These are phyloP conservation scores for Phascolomyces articulosus DNA, from an alignment of 371 early-diverging fungal species.

Conservation along the genomic window DNA sequence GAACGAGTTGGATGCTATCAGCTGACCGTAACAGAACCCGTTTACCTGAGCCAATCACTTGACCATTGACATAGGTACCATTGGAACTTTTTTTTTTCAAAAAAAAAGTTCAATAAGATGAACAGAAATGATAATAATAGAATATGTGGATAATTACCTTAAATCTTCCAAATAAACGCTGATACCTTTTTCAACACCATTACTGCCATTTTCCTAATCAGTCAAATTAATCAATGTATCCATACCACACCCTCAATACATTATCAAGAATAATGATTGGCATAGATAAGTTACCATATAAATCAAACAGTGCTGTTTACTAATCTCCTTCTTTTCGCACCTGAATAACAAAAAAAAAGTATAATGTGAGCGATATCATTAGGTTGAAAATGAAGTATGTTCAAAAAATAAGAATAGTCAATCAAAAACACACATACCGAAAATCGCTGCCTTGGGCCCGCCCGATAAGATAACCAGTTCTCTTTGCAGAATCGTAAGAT, in stretches of 20 bases:
- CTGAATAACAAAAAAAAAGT: constrained; percentile 1
- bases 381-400: too few relatives aligned
- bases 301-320: constrained; percentile 77
- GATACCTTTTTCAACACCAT: constrained; percentile 31
- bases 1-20: constrained; percentile 68
- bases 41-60: constrained; percentile 40
- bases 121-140: not conserved
- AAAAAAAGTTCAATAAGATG: constrained; percentile 13
- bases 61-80: constrained; percentile 77
- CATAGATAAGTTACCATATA: constrained; percentile 63
- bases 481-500: constrained; percentile 24
- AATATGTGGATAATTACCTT: constrained; percentile 22
- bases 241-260: too few relatives aligned
- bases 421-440: constrained; percentile 32
- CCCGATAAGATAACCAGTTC: constrained; percentile 73
- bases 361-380: not conserved
- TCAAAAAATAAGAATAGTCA: not conserved
- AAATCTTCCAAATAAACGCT: constrained; percentile 48
- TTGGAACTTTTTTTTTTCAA: constrained; percentile 56
- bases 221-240: constrained; percentile 12
- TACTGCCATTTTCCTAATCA: constrained; percentile 42
- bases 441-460: constrained; percentile 68
- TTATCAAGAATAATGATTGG: too few relatives aligned
- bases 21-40: constrained; percentile 60
- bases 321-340: constrained; percentile 42